A percentile compares a stretch with the other conserved stretches of the same genome.
phyloP scores from a whole-genome alignment of 257 asterid species.

The Solanum corneliomulleri region DNA sequence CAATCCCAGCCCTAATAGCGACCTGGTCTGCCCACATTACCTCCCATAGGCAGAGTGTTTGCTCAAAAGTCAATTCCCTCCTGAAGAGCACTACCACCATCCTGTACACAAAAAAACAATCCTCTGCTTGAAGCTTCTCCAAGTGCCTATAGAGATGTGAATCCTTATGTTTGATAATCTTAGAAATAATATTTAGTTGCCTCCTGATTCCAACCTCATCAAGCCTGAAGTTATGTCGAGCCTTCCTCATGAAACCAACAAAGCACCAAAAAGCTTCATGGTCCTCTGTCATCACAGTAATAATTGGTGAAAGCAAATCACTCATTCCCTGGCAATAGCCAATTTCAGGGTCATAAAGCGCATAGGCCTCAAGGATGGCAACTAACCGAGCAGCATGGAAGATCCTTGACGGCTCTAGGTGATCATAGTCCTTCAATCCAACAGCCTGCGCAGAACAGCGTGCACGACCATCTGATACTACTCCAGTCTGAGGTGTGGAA shows the following conservation, averaged over 20 bases:
- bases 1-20: slow-evolving; percentile 71
- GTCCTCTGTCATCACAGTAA: slow-evolving; percentile 71
- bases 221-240: slow-evolving; percentile 84
- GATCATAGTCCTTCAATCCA: slow-evolving; percentile 63
- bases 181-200: slow-evolving; percentile 60
- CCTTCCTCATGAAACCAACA: slow-evolving; percentile 85
- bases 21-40: slow-evolving; percentile 99
- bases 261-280: slow-evolving; percentile 82
- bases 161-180: slow-evolving; percentile 69
- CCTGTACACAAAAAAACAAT: slow-evolving; percentile 84
- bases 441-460: slow-evolving; percentile 53
- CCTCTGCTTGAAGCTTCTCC: slow-evolving; percentile 89
- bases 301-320: slow-evolving; percentile 80
- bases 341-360: slow-evolving; percentile 71
- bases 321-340: slow-evolving; percentile 98
- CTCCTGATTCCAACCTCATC: slow-evolving; percentile 84
- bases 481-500: slow-evolving; percentile 64
- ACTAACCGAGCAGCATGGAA: slow-evolving; percentile 83
- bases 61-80: slow-evolving; percentile 71
- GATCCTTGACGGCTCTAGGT: slow-evolving; percentile 66
- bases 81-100: slow-evolving; percentile 91
- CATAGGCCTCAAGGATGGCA: slow-evolving; percentile 78
- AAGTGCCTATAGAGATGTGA: slow-evolving; percentile 65
- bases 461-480: slow-evolving; percentile 52
- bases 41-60: slow-evolving; percentile 88